Conservation (phyloP, 2,329 filamentous ascomycete genomes). For the Cladosporium sp. region DNA sequence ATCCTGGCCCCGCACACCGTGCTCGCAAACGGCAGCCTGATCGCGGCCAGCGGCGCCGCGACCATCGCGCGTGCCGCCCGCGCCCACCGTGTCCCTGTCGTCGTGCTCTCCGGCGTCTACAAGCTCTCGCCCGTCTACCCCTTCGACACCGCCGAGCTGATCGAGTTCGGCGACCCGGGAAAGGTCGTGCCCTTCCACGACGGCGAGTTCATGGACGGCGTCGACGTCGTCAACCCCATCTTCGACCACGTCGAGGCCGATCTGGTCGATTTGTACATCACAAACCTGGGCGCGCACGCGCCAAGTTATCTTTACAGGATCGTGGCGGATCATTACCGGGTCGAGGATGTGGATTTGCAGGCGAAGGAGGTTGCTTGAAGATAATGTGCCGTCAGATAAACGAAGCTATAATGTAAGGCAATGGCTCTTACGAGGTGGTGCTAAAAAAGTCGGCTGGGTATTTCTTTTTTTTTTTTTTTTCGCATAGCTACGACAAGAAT, state of each 20-base stretch:
- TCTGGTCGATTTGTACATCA: constrained; percentile 78
- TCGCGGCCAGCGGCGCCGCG: constrained; percentile 80
- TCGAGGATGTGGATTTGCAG: constrained; percentile 63
- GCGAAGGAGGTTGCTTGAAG: neutral
- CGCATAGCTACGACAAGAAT: no score
- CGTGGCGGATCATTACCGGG: constrained; percentile 73
- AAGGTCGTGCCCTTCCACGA: constrained; percentile 76
- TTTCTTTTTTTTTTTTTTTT: no score
- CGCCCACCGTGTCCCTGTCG: constrained; percentile 77
- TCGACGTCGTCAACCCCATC: constrained; percentile 75
- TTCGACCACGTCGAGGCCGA: constrained; percentile 81
- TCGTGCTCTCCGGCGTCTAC: constrained; percentile 88
- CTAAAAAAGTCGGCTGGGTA: no score
- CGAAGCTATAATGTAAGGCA: no score
- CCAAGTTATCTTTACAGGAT: constrained; percentile 72
- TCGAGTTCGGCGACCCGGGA: constrained; percentile 83
- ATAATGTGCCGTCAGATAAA: neutral
- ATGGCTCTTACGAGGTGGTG: no score
- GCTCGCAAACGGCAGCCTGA: constrained; percentile 83
- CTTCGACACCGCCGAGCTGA: constrained; percentile 75
- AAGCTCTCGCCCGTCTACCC: constrained; percentile 90
- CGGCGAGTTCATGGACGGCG: constrained; percentile 72
- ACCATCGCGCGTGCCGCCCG: constrained; percentile 83
- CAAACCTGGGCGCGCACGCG: constrained; percentile 73
- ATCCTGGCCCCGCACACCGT: constrained; percentile 81